Percentiles rank a stretch among this genome's conserved stretches.
Evolutionary conservation across 2,329 filamentous ascomycete species (phyloP).

Genomic region (Colletotrichum shisoi): DNA sequence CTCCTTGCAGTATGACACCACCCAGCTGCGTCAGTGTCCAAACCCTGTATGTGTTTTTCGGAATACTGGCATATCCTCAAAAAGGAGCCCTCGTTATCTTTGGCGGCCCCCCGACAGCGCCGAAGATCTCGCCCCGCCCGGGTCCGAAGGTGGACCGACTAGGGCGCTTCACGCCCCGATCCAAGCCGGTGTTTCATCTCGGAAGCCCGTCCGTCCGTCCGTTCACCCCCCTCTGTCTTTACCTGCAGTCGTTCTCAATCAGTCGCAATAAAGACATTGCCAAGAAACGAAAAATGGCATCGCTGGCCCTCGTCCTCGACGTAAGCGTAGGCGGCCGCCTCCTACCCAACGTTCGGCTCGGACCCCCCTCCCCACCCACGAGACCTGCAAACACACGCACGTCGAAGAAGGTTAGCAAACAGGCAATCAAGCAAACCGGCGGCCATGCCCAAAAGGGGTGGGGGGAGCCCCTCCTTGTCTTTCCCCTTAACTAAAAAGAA

Average conservation of each 20-base stretch:
- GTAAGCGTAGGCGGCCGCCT: too few species aligned
- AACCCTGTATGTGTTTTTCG: too few species aligned
- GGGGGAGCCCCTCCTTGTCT: too few species aligned
- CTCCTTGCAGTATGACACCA: too few species aligned
- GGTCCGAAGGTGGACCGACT: not conserved
- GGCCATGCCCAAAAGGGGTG: not conserved
- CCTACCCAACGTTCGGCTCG: not conserved
- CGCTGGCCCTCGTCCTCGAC: too few species aligned
- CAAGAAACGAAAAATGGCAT: not conserved
- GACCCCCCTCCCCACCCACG: not conserved
- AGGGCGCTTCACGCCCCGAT: not conserved
- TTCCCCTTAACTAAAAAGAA: not conserved
- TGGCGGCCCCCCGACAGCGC: not conserved
- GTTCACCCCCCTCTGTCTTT: not conserved
- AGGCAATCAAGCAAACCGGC: not conserved
- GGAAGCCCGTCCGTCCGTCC: not conserved
- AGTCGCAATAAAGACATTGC: not conserved
- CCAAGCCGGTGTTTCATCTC: constrained; percentile 31
- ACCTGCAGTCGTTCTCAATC: not conserved
- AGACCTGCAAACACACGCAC: not conserved
- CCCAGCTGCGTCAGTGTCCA: too few species aligned
- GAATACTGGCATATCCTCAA: not conserved
- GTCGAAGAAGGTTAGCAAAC: not conserved
- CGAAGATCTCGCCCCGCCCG: not conserved
- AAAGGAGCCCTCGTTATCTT: not conserved